Evolutionary conservation across 1,139 yeast genomes (phyloP).

Genomic region (Zygoascus sp.): DNA sequence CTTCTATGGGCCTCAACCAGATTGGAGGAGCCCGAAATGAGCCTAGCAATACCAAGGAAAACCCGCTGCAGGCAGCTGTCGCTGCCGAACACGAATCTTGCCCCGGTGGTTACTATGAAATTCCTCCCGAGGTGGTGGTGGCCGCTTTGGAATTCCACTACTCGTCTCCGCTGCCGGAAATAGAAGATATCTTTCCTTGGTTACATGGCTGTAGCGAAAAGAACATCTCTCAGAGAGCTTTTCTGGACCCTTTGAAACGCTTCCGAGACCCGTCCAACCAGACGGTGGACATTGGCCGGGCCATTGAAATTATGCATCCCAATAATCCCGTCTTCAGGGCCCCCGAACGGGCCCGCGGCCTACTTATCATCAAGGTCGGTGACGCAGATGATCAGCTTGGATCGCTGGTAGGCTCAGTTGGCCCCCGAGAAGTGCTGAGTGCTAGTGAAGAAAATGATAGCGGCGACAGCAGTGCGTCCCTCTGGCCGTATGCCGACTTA

Average conservation of each 20-base stretch:
- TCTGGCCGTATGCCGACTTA: not conserved
- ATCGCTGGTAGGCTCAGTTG: constrained; percentile 58
- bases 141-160: constrained; percentile 32
- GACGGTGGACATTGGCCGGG: constrained; percentile 5
- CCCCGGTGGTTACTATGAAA: constrained; percentile 5
- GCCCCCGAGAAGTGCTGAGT: constrained; percentile 56
- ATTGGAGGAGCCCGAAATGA: not conserved
- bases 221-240: constrained; percentile 34
- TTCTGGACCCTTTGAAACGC: constrained; percentile 29
- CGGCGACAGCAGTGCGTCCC: not conserved
- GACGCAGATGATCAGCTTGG: constrained; percentile 39
- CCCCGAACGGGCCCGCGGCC: constrained; percentile 29
- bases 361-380: constrained; percentile 38
- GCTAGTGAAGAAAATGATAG: not conserved
- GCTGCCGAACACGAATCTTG: not conserved
- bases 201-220: constrained; percentile 55
- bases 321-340: constrained; percentile 16
- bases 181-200: constrained; percentile 81
- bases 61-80: not conserved
- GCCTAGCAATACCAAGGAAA: not conserved
- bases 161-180: constrained; percentile 56
- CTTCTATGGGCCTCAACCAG: not conserved
- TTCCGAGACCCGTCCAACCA: constrained; percentile 18
- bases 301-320: constrained; percentile 6
- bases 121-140: constrained; percentile 30